Conservation (phyloP, 805 yeast species). For the Komagataella phaffii region DNA sequence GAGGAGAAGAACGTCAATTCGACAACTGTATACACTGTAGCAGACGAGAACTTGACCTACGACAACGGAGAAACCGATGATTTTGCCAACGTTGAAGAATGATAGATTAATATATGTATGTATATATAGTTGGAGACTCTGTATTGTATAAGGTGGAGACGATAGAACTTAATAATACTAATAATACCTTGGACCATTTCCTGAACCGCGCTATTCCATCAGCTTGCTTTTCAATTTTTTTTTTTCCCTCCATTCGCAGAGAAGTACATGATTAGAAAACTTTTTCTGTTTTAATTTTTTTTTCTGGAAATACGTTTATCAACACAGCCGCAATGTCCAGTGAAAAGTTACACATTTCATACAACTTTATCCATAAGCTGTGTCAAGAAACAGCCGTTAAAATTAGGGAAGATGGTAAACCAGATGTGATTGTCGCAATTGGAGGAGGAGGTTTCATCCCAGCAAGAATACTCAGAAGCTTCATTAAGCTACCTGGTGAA, state of each 20-base stretch:
- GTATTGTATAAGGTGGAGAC: neutral
- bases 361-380: constrained; percentile 71
- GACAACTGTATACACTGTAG: neutral
- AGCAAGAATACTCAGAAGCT: constrained; percentile 53
- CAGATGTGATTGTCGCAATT: constrained; percentile 51
- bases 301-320: neutral
- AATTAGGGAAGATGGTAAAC: constrained; percentile 25
- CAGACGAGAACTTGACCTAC: constrained; percentile 17
- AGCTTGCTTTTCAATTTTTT: neutral
- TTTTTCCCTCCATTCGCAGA: neutral
- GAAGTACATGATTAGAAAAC: neutral
- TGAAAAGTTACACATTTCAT: constrained; percentile 49
- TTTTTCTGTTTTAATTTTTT: constrained; percentile 3
- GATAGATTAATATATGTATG: constrained; percentile 10
- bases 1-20: constrained; percentile 19
- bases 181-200: too few species aligned
- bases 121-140: neutral
- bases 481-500: constrained; percentile 41
- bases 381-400: constrained; percentile 53
- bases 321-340: constrained; percentile 13
- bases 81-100: constrained; percentile 24
- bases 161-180: too few species aligned
- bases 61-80: constrained; percentile 19
- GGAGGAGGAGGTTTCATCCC: constrained; percentile 71
- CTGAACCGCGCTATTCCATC: neutral